Conservation (phyloP, 2,329 filamentous ascomycete species). For the Uncinocarpus reesii region DNA sequence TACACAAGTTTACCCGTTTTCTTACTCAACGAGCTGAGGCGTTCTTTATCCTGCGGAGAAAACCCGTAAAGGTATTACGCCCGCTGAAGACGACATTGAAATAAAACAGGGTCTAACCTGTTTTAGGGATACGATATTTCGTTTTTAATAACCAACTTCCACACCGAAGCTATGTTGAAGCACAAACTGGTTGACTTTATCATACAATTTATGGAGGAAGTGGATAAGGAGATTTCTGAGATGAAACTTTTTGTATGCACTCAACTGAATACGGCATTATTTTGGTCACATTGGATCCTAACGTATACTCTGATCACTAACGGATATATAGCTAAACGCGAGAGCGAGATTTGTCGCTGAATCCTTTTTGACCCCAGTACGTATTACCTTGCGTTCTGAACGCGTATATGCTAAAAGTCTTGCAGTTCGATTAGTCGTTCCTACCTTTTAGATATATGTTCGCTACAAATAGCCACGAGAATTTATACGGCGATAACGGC, state of each 20-base stretch:
- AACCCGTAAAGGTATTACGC: constrained; percentile 69
- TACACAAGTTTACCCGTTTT: constrained; percentile 97
- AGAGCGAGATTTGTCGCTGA: constrained; percentile 95
- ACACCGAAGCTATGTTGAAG: constrained; percentile 97
- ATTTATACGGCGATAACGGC: background rate
- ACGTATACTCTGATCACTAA: constrained; percentile 16
- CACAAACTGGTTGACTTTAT: constrained; percentile 99
- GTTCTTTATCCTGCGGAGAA: constrained; percentile 91
- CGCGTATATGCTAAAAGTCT: constrained; percentile 11
- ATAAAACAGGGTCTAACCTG: background rate
- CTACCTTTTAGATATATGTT: background rate
- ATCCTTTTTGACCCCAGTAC: constrained; percentile 89
- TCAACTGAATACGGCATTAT: constrained; percentile 12
- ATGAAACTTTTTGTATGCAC: constrained; percentile 94
- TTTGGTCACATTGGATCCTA: background rate
- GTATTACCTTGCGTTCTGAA: constrained; percentile 21
- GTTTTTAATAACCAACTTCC: constrained; percentile 96
- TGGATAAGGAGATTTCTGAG: constrained; percentile 99
- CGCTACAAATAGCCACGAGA: background rate
- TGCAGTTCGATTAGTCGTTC: constrained; percentile 25
- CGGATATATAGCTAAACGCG: constrained; percentile 67
- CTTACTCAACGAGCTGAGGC: constrained; percentile 90
- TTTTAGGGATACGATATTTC: constrained; percentile 93
- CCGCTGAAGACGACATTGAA: background rate
- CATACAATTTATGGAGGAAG: constrained; percentile 99